Conservation (phyloP, 129 eudicot genomes). For the Chrysanthemum lavandulifolium region DNA sequence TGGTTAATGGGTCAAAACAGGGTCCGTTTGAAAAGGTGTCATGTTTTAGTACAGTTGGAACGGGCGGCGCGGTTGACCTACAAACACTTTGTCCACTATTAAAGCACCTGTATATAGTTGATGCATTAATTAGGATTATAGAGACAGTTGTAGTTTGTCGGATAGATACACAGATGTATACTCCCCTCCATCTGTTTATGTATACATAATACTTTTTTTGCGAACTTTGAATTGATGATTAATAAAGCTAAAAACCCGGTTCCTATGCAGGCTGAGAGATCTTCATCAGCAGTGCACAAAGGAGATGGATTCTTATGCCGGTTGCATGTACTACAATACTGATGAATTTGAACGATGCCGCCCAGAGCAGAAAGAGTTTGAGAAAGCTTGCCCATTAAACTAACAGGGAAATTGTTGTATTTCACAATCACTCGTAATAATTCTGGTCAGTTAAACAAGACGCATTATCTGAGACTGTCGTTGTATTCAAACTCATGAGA, state of each 20-base stretch:
- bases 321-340: constrained; percentile 93
- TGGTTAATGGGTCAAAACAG: too few species aligned
- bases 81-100: too few species aligned
- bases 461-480: constrained; percentile 9
- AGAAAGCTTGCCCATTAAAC: constrained; percentile 81
- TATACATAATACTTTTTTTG: too few species aligned
- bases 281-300: constrained; percentile 80
- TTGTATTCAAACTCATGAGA: constrained; percentile 17
- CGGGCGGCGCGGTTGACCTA: too few species aligned
- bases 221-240: background rate
- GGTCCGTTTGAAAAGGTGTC: too few species aligned
- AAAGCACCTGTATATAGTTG: too few species aligned
- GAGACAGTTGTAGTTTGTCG: too few species aligned
- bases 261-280: constrained; percentile 65
- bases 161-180: too few species aligned
- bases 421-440: constrained; percentile 28
- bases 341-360: constrained; percentile 90
- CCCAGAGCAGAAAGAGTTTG: constrained; percentile 77
- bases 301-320: constrained; percentile 79
- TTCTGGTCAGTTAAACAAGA: constrained; percentile 24
- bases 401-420: constrained; percentile 20
- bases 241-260: constrained; percentile 6
- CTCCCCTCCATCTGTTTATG: too few species aligned
- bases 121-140: too few species aligned
- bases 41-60: too few species aligned